phyloP scores from a whole-genome alignment of 192 early-diverging fungal species.

The Entophlyctis luteolus region DNA sequence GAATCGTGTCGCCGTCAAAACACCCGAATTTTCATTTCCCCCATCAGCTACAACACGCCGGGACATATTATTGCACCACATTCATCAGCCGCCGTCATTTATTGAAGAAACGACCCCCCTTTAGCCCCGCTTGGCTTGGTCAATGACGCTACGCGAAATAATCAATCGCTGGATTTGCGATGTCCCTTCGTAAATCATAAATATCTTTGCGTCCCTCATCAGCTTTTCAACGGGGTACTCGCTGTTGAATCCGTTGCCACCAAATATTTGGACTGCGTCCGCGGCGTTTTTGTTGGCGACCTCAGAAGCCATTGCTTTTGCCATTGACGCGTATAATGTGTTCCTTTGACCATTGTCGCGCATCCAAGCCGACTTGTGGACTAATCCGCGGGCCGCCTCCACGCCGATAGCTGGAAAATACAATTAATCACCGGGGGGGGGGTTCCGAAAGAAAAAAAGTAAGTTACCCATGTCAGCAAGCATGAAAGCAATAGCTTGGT shows the following conservation, averaged over 20 bases:
- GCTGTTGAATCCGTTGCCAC: slow-evolving; percentile 81
- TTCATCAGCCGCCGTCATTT: no score
- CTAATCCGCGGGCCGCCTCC: slow-evolving; percentile 82
- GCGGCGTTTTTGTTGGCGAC: slow-evolving; percentile 63
- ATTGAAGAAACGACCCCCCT: no score
- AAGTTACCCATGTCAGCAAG: slow-evolving; percentile 93
- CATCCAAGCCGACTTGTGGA: slow-evolving; percentile 79
- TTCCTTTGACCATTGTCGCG: slow-evolving; percentile 83
- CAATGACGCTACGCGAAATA: slow-evolving; percentile 77
- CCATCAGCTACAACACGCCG: no score
- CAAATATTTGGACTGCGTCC: slow-evolving; percentile 95
- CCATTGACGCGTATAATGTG: slow-evolving; percentile 91
- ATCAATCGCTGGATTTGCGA: slow-evolving; percentile 92
- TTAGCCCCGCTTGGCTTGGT: slow-evolving; percentile 53
- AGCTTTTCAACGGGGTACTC: slow-evolving; percentile 97
- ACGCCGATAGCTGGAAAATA: slow-evolving; percentile 90
- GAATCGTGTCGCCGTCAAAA: no score
- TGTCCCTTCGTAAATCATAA: slow-evolving; percentile 96
- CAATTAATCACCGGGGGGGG: no score
- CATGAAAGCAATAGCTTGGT: slow-evolving; percentile 92
- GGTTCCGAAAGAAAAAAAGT: no score
- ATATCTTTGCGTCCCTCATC: slow-evolving; percentile 68
- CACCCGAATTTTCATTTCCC: no score
- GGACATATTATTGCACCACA: no score
- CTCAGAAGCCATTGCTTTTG: slow-evolving; percentile 68